Percentiles rank a stretch among this genome's conserved stretches.
These are phyloP conservation scores for Earliella scabrosa DNA, from an alignment of 1,284 basidiomycete genomes.

Conservation along the genomic window DNA sequence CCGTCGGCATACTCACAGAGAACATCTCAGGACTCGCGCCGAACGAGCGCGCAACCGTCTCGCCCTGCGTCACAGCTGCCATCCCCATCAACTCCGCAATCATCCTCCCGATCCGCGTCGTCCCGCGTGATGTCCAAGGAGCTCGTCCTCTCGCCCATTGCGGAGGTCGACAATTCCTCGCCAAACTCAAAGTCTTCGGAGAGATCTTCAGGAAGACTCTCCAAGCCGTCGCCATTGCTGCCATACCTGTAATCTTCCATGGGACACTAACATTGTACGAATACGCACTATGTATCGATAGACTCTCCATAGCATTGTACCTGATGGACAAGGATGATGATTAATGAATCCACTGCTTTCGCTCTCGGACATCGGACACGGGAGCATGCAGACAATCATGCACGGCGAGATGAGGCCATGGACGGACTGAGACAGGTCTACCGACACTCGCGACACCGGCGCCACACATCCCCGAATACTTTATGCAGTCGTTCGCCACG, in stretches of 20 bases:
- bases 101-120: conserved; percentile 13
- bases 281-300: too few species aligned
- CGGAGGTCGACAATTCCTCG: conserved; percentile 13
- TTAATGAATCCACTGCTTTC: too few species aligned
- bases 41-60: neutral
- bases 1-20: neutral
- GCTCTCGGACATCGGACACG: too few species aligned
- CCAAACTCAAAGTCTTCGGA: conserved; percentile 25
- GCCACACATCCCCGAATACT: neutral
- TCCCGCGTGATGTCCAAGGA: too few species aligned
- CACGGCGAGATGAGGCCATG: neutral
- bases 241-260: neutral
- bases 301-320: neutral
- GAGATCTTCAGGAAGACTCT: conserved; percentile 29
- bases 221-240: conserved; percentile 20
- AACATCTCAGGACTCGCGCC: neutral
- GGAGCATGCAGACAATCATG: too few species aligned
- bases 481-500: conserved; percentile 1
- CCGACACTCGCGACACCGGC: neutral
- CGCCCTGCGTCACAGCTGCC: conserved; percentile 14
- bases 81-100: conserved; percentile 11
- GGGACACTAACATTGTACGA: too few species aligned
- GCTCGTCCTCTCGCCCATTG: neutral
- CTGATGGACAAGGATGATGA: too few species aligned
- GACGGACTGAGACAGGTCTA: too few species aligned